phyloP scores from a whole-genome alignment of 345 rosid genomes.

The Microcos paniculata region DNA sequence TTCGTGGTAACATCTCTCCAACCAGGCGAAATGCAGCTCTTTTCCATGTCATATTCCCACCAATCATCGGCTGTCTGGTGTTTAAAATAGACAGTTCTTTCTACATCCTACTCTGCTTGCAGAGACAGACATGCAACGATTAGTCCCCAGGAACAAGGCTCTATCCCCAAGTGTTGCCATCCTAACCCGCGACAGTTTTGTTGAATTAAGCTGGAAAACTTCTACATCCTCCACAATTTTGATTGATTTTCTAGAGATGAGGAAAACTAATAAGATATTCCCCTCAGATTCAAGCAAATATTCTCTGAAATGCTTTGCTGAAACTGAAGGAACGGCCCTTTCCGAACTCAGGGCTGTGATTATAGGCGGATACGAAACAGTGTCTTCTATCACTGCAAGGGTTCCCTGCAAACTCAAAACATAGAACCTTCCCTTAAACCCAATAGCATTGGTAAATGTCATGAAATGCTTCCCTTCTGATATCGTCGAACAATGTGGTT shows the following conservation, averaged over 20 bases:
- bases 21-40: background rate
- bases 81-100: constrained; percentile 16
- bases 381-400: constrained; percentile 18
- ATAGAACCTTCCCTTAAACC: constrained; percentile 29
- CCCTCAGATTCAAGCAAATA: constrained; percentile 31
- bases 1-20: background rate
- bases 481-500: constrained; percentile 18
- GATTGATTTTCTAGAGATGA: constrained; percentile 14
- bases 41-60: constrained; percentile 9
- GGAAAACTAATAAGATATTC: constrained; percentile 26
- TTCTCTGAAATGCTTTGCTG: constrained; percentile 24
- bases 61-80: background rate
- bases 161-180: constrained; percentile 16
- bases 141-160: constrained; percentile 24
- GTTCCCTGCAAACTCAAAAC: constrained; percentile 36
- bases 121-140: constrained; percentile 27
- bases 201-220: constrained; percentile 19
- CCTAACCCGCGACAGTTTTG: constrained; percentile 20
- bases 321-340: constrained; percentile 21
- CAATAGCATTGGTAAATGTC: constrained; percentile 32
- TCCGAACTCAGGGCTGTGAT: constrained; percentile 16
- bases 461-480: background rate
- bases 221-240: constrained; percentile 28
- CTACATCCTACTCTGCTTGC: constrained; percentile 22
- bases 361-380: background rate